Evolutionary conservation across 139 green algal species (phyloP).

Genomic region (Closterium sp.): DNA sequence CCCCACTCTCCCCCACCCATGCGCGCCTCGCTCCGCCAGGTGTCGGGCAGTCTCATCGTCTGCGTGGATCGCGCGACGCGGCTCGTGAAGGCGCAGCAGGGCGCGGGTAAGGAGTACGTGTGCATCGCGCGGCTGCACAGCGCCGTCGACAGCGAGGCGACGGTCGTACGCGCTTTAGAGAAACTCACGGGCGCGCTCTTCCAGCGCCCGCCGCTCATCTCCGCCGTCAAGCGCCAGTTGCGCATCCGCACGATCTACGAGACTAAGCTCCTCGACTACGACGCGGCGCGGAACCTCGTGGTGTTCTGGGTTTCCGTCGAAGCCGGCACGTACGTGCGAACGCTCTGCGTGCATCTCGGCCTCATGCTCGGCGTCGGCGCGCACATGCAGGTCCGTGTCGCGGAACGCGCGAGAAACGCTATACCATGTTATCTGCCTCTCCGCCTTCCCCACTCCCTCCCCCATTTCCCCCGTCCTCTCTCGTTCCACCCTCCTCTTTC

Average conservation of each 20-base stretch:
- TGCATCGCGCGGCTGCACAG: constrained; percentile 80
- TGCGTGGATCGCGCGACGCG: constrained; percentile 96
- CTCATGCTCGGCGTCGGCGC: constrained; percentile 93
- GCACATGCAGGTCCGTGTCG: constrained; percentile 74
- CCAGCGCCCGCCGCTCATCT: constrained; percentile 96
- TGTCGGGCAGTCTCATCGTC: constrained; percentile 92
- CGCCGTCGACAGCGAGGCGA: constrained; percentile 42
- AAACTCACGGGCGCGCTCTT: constrained; percentile 79
- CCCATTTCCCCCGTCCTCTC: neutral
- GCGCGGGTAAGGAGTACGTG: constrained; percentile 98
- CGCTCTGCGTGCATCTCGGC: constrained; percentile 96
- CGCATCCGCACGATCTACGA: constrained; percentile 97
- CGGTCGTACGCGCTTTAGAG: constrained; percentile 75
- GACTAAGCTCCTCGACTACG: constrained; percentile 91
- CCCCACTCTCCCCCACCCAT: no score
- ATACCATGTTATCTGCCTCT: neutral
- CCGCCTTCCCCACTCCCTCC: neutral
- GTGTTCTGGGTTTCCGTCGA: constrained; percentile 97
- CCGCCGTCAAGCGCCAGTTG: constrained; percentile 97
- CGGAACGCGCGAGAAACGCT: neutral
- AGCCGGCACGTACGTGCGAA: constrained; percentile 95
- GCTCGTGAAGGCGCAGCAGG: constrained; percentile 98
- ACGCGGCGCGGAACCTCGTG: constrained; percentile 88
- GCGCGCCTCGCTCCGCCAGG: no score
- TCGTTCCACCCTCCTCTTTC: neutral